A percentile compares a stretch with the other conserved stretches of the same genome.
phyloP scores from a whole-genome alignment of 495 filamentous ascomycete species.

The Penicillium soppii region DNA sequence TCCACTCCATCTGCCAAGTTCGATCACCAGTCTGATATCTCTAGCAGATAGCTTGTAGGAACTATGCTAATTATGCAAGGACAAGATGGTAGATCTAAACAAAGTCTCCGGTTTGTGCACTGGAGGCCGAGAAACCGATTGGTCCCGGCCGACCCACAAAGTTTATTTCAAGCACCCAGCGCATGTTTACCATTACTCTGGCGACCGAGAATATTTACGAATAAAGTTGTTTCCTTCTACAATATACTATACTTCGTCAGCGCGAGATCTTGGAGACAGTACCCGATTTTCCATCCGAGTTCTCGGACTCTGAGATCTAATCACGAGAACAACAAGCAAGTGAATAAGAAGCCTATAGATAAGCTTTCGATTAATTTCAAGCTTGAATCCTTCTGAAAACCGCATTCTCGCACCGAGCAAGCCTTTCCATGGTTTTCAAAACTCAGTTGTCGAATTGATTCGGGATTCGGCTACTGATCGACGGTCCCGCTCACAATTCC shows the following conservation, averaged over 20 bases:
- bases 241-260: neutral
- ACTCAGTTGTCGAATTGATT: neutral
- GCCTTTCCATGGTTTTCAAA: neutral
- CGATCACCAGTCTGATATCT: neutral
- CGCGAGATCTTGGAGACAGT: neutral
- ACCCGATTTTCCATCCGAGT: neutral
- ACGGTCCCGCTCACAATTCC: neutral
- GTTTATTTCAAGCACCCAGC: neutral
- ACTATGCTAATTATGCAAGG: neutral
- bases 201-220: neutral
- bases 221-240: neutral
- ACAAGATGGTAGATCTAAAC: constrained; percentile 1
- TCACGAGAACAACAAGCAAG: neutral
- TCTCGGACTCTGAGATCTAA: neutral
- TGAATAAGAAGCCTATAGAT: neutral
- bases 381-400: neutral
- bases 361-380: constrained; percentile 3
- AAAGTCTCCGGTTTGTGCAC: neutral
- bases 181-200: neutral
- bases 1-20: neutral
- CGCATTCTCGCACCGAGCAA: neutral
- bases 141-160: neutral
- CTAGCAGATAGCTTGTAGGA: constrained; percentile 1
- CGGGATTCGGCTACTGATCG: neutral
- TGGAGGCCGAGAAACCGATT: neutral